A percentile compares a stretch with the other conserved stretches of the same genome.
phyloP scores from a whole-genome alignment of 2,329 filamentous ascomycete species.

The Hypoxylon sp. region DNA sequence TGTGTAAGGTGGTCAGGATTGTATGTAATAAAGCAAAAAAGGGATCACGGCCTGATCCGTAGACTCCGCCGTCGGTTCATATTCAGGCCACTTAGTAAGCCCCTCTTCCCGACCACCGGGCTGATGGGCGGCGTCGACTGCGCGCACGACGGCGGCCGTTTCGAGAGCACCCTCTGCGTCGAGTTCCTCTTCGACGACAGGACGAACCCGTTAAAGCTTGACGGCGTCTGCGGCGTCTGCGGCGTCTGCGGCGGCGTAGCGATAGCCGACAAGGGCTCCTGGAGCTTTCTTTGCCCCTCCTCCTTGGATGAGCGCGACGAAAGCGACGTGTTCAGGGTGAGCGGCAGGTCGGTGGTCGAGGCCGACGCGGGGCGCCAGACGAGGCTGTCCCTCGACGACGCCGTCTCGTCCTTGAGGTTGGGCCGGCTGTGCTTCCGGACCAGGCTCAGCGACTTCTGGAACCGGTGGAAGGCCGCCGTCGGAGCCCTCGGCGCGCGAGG shows the following conservation, averaged over 20 bases:
- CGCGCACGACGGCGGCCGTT: constrained; percentile 31
- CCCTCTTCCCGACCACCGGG: constrained; percentile 42
- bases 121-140: constrained; percentile 33
- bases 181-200: constrained; percentile 54
- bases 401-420: constrained; percentile 51
- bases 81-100: constrained; percentile 48
- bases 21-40: too few species aligned
- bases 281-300: constrained; percentile 43
- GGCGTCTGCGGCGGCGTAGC: constrained; percentile 44
- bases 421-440: constrained; percentile 64
- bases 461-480: constrained; percentile 57
- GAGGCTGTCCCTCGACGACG: constrained; percentile 48
- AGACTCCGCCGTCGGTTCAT: constrained; percentile 53
- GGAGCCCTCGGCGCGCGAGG: constrained; percentile 54
- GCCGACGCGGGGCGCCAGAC: constrained; percentile 44
- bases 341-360: constrained; percentile 33
- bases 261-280: constrained; percentile 37
- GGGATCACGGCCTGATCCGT: constrained; percentile 42
- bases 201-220: constrained; percentile 59
- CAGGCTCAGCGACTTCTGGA: constrained; percentile 60
- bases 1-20: too few species aligned
- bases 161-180: constrained; percentile 37
- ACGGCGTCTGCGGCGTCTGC: constrained; percentile 42
- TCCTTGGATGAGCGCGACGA: constrained; percentile 43
- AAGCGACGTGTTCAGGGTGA: constrained; percentile 31